Conservation (phyloP, 169 alveolate genomes). For the Pseudocohnilembus persalinus region DNA sequence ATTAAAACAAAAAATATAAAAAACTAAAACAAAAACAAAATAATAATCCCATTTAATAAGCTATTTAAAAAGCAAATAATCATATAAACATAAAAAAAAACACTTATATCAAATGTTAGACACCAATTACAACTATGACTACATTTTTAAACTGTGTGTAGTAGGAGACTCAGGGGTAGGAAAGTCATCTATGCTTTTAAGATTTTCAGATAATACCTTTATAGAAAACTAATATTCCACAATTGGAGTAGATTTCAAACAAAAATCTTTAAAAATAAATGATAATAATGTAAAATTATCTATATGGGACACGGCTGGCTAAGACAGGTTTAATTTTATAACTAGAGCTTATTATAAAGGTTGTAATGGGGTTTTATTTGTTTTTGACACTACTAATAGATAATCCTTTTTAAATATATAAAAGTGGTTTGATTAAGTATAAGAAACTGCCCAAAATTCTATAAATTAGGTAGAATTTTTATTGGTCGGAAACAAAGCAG, state of each 20-base stretch:
- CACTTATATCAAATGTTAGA: too few species aligned
- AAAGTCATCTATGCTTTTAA: conserved; percentile 56
- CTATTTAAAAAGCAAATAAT: too few species aligned
- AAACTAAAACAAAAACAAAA: too few species aligned
- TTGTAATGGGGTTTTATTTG: conserved; percentile 32
- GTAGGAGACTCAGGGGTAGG: conserved; percentile 68
- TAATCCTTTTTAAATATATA: conserved; percentile 24
- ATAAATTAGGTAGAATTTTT: background rate
- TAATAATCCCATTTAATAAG: too few species aligned
- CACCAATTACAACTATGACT: conserved; percentile 2
- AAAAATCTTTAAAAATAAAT: conserved; percentile 22
- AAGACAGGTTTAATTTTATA: conserved; percentile 52
- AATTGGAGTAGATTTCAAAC: conserved; percentile 51
- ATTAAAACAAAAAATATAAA: too few species aligned
- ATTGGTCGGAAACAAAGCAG: conserved; percentile 57
- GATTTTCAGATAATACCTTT: conserved; percentile 51
- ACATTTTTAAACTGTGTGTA: conserved; percentile 48
- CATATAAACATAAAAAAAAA: too few species aligned
- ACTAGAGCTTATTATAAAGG: conserved; percentile 48
- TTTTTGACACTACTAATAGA: conserved; percentile 41
- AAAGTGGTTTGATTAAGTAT: conserved; percentile 35
- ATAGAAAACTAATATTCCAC: conserved; percentile 35
- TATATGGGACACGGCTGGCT: conserved; percentile 70
- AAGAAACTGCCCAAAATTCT: background rate
- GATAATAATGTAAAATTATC: conserved; percentile 34